Evolutionary conservation across 1,284 basidiomycete species (phyloP).

Genomic region (Meira miltonrushii): DNA sequence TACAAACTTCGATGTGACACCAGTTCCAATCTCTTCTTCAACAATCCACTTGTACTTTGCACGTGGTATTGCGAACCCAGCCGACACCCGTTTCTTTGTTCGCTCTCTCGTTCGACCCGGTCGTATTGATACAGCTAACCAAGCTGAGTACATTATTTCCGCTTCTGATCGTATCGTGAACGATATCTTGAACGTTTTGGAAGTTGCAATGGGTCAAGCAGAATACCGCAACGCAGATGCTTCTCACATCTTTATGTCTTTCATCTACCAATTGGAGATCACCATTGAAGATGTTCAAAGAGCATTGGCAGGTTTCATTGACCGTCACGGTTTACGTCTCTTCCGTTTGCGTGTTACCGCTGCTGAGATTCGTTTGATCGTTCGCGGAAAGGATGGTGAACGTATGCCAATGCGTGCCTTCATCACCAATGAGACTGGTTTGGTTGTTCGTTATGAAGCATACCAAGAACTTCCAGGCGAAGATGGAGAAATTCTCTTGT

Average conservation of each 20-base stretch:
- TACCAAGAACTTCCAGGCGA: conserved; percentile 98
- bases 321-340: conserved; percentile 83
- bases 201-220: conserved; percentile 55
- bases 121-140: conserved; percentile 71
- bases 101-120: conserved; percentile 94
- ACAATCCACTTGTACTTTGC: conserved; percentile 76
- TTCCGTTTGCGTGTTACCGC: conserved; percentile 97
- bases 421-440: conserved; percentile 97
- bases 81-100: conserved; percentile 95
- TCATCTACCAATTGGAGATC: conserved; percentile 91
- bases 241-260: conserved; percentile 67
- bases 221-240: conserved; percentile 50
- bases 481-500: conserved; percentile 81
- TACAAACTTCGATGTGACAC: conserved; percentile 84
- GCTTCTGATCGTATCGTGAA: conserved; percentile 96
- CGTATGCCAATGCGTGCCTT: conserved; percentile 85
- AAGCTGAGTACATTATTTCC: conserved; percentile 95
- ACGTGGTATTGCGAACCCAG: conserved; percentile 87
- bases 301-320: conserved; percentile 94
- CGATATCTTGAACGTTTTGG: conserved; percentile 86
- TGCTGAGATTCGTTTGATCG: conserved; percentile 89
- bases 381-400: conserved; percentile 80
- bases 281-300: conserved; percentile 92
- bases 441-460: conserved; percentile 97
- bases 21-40: conserved; percentile 68